These are phyloP conservation scores for Haplosporangium sp. DNA, from an alignment of 371 early-diverging fungal genomes.

Conservation along the genomic window DNA sequence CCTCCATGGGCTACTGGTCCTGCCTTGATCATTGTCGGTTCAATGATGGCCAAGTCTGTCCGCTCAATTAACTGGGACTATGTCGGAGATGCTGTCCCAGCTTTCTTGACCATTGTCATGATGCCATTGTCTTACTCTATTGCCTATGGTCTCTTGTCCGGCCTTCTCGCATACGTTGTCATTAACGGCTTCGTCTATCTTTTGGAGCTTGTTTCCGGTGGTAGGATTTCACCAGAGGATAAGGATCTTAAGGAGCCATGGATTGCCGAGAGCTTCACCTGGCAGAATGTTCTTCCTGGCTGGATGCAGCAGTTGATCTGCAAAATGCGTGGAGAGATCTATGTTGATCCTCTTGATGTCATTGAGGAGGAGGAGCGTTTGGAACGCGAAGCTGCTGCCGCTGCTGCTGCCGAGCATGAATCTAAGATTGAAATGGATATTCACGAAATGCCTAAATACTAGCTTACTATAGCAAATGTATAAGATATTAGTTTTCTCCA, in stretches of 20 bases:
- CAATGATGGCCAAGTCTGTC: constrained; percentile 82
- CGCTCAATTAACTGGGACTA: constrained; percentile 84
- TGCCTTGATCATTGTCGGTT: constrained; percentile 82
- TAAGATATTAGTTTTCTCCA: too few relatives aligned
- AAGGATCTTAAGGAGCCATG: constrained; percentile 48
- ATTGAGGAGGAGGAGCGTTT: constrained; percentile 54
- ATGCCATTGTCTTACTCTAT: constrained; percentile 80
- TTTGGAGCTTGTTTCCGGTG: constrained; percentile 38
- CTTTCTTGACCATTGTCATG: constrained; percentile 80
- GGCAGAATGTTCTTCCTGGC: constrained; percentile 35
- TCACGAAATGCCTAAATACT: constrained; percentile 53
- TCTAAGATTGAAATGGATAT: constrained; percentile 38
- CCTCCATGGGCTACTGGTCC: constrained; percentile 90
- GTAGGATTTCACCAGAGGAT: constrained; percentile 40
- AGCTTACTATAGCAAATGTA: background rate
- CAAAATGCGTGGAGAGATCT: constrained; percentile 37
- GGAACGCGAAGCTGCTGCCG: constrained; percentile 49
- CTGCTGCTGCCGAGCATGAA: constrained; percentile 34
- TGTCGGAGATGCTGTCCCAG: constrained; percentile 83
- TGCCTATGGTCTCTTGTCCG: constrained; percentile 54
- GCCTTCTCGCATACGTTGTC: constrained; percentile 45
- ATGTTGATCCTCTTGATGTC: constrained; percentile 47
- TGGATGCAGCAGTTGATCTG: constrained; percentile 48
- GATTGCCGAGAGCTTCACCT: constrained; percentile 38
- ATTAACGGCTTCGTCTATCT: constrained; percentile 44